phyloP scores from a whole-genome alignment of 306 rosid genomes.

The Alnus rubra region DNA sequence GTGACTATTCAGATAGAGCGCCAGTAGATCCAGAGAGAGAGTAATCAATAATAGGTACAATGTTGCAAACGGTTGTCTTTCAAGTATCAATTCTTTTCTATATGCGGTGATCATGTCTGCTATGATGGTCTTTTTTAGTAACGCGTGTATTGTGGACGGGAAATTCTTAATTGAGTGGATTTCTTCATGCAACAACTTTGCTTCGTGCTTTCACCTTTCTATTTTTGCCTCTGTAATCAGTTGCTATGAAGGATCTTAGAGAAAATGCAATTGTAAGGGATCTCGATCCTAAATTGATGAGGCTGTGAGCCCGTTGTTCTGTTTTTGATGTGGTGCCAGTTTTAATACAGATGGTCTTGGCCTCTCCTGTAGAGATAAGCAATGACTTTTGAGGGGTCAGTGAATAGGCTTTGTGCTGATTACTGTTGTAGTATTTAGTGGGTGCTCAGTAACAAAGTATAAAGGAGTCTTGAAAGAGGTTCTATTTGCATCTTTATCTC shows the following conservation, averaged over 20 bases:
- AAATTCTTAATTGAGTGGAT: background rate
- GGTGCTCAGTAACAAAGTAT: background rate
- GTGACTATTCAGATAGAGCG: conserved; percentile 62
- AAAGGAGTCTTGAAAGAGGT: background rate
- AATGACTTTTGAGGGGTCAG: too few relatives aligned
- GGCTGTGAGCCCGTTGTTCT: too few relatives aligned
- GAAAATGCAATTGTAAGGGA: too few relatives aligned
- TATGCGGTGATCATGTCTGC: conserved; percentile 4
- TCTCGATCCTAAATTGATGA: too few relatives aligned
- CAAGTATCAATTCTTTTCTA: conserved; percentile 7
- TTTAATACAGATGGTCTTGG: too few relatives aligned
- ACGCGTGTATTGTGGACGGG: background rate
- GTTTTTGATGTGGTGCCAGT: too few relatives aligned
- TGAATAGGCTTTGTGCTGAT: too few relatives aligned
- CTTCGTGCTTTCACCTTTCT: background rate
- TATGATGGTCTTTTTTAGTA: background rate
- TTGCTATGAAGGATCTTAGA: background rate
- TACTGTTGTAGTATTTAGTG: background rate
- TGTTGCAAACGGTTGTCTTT: conserved; percentile 7
- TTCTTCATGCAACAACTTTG: background rate
- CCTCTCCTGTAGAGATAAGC: too few relatives aligned
- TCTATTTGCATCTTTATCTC: background rate
- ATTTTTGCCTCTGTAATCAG: background rate
- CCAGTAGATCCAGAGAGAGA: conserved; percentile 27
- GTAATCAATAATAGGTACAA: background rate